phyloP scores from a whole-genome alignment of 192 early-diverging fungal genomes.

The Podochytrium sp. region DNA sequence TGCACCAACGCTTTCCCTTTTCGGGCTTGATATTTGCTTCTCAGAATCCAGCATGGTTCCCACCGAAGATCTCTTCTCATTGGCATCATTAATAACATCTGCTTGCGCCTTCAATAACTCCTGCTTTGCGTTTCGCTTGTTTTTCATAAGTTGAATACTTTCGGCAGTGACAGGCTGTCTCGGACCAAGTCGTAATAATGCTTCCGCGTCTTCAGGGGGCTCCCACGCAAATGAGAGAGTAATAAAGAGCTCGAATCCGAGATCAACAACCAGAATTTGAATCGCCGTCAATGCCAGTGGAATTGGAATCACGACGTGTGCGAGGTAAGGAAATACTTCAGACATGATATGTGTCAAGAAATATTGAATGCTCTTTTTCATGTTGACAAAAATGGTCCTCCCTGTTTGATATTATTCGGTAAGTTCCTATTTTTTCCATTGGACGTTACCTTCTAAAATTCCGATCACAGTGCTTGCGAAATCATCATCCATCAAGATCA shows the following conservation, averaged over 20 bases:
- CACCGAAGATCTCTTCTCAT: not conserved
- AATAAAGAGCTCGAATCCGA: constrained; percentile 91
- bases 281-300: constrained; percentile 87
- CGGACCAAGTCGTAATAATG: constrained; percentile 82
- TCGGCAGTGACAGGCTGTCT: constrained; percentile 80
- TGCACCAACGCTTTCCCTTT: not conserved
- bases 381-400: constrained; percentile 86
- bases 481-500: constrained; percentile 97
- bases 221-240: constrained; percentile 94
- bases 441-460: constrained; percentile 80
- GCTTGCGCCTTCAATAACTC: constrained; percentile 10
- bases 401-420: constrained; percentile 6
- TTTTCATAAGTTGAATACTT: constrained; percentile 31
- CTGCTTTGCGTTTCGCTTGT: constrained; percentile 24
- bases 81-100: constrained; percentile 22
- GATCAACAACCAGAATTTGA: constrained; percentile 88
- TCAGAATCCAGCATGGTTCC: not conserved
- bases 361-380: constrained; percentile 93
- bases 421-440: not conserved
- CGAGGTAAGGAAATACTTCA: constrained; percentile 84
- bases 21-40: not conserved
- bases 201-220: constrained; percentile 67
- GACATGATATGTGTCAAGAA: constrained; percentile 88
- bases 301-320: constrained; percentile 88
- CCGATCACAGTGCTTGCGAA: constrained; percentile 91